Conservation (phyloP, 495 filamentous ascomycete genomes). For the Choiromyces venosus region DNA sequence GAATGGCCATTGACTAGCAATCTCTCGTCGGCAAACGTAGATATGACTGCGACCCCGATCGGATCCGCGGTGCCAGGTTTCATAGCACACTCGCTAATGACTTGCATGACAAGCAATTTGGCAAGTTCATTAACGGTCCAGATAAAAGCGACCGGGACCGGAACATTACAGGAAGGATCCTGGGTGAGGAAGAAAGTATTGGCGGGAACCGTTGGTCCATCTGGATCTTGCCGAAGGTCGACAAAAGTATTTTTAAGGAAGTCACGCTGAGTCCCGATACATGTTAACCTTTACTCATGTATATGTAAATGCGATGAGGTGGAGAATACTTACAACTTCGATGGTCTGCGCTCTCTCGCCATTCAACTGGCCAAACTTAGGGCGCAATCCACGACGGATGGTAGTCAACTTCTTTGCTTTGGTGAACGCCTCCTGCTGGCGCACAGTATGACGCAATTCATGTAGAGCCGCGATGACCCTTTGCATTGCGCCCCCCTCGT, state of each 20-base stretch:
- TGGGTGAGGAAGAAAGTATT: constrained; percentile 59
- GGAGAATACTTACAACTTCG: constrained; percentile 28
- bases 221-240: constrained; percentile 22
- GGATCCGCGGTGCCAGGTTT: constrained; percentile 70
- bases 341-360: constrained; percentile 38
- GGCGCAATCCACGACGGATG: constrained; percentile 36
- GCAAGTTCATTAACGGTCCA: constrained; percentile 78
- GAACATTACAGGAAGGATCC: constrained; percentile 53
- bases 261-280: constrained; percentile 23
- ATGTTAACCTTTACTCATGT: background rate
- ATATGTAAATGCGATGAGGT: background rate
- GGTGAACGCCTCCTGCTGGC: constrained; percentile 22
- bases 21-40: constrained; percentile 63
- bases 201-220: constrained; percentile 59
- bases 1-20: constrained; percentile 65
- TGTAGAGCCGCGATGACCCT: constrained; percentile 36
- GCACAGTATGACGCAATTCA: constrained; percentile 31
- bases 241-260: constrained; percentile 30
- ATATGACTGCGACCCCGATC: constrained; percentile 67
- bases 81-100: constrained; percentile 66
- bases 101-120: constrained; percentile 70
- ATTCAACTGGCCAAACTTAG: constrained; percentile 40
- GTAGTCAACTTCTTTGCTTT: constrained; percentile 34
- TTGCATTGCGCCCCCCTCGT: constrained; percentile 28
- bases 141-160: constrained; percentile 63